Evolutionary conservation across 1,284 basidiomycete species (phyloP), one percentile per base, ranked within the genome.

Genomic region (Salmacisia buchloeana): DNA sequence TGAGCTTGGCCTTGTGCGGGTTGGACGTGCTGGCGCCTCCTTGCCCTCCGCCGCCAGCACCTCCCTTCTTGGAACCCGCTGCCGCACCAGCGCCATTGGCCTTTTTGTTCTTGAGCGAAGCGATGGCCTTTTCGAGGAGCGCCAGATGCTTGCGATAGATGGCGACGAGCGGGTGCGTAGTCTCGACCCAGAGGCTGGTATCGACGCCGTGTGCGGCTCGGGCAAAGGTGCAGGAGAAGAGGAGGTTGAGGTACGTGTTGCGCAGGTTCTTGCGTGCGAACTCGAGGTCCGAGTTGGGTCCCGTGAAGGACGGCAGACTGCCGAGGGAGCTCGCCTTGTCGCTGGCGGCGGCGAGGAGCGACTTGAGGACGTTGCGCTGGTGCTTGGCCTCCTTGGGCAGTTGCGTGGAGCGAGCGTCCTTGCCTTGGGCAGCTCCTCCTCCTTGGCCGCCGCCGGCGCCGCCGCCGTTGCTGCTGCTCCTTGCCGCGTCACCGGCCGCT

Each of bases 201-300:
- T 78, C 76, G 21, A 71, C 68, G 9, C 70, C 57, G 57, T 73
- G 71, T 0, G 74, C 70, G 29, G 64, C 63, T 29, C 69, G 68
- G 15, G 68, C 71, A 46, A 74, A 79, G 6, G 77, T 64, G 49
- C 68, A 73, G 39, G 69, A 63, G 57, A 79, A 72, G 58, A 79
- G 69, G 12, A 79, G 72, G 36, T 71, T 69, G 59, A 79, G 66
- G 61, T 74, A 76, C n/a, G 71, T 70, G 38, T 72, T 68, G 59
- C 77, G 72, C 21, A 77, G 66, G 38, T 72, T 69, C 25, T 59
- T 61, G n/a, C 76, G 68, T 3, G 74, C 71, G 56, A 71, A 67
- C 36, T 70, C 73, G 38, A 77, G 63, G 27, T 72, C 71, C 21
- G 56, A 58, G 34, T 58, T 39, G 56, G 56, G 36, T 21, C 35